These are phyloP conservation scores for Venturia aucupariae DNA, from an alignment of 2,329 filamentous ascomycete genomes.

Conservation along the genomic window DNA sequence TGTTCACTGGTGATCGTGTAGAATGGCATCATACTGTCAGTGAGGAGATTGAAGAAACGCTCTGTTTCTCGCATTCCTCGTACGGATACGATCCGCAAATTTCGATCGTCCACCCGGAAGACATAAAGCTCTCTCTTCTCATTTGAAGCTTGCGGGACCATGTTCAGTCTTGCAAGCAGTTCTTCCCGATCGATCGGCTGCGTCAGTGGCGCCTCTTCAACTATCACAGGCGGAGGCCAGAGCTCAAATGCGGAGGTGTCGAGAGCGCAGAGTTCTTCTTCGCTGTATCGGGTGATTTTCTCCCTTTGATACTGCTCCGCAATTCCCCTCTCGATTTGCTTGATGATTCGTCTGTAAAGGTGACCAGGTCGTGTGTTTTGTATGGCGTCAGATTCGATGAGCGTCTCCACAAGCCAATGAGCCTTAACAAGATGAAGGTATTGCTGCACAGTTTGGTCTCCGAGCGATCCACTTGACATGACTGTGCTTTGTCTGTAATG, in stretches of 20 bases:
- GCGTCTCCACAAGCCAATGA: conserved; percentile 18
- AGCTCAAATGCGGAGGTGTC: conserved; percentile 4
- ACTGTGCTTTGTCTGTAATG: conserved; percentile 17
- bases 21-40: conserved; percentile 18
- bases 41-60: conserved; percentile 19
- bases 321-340: conserved; percentile 18
- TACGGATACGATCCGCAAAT: conserved; percentile 18
- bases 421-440: conserved; percentile 19
- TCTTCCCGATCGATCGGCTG: conserved; percentile 10
- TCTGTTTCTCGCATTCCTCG: conserved; percentile 17
- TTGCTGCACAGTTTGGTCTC: conserved; percentile 15
- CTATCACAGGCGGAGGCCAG: background rate
- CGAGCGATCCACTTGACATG: background rate
- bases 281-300: background rate
- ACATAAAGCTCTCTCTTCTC: conserved; percentile 2
- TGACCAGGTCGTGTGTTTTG: conserved; percentile 17
- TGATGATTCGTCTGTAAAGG: conserved; percentile 20
- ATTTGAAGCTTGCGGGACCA: background rate
- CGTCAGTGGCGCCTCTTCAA: background rate
- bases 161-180: background rate
- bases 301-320: conserved; percentile 9
- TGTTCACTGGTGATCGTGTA: conserved; percentile 13
- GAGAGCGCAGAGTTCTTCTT: background rate
- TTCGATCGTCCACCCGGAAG: conserved; percentile 14
- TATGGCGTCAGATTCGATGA: conserved; percentile 17